phyloP scores from a whole-genome alignment of 2,329 filamentous ascomycete species.

The Camillea tinctor region DNA sequence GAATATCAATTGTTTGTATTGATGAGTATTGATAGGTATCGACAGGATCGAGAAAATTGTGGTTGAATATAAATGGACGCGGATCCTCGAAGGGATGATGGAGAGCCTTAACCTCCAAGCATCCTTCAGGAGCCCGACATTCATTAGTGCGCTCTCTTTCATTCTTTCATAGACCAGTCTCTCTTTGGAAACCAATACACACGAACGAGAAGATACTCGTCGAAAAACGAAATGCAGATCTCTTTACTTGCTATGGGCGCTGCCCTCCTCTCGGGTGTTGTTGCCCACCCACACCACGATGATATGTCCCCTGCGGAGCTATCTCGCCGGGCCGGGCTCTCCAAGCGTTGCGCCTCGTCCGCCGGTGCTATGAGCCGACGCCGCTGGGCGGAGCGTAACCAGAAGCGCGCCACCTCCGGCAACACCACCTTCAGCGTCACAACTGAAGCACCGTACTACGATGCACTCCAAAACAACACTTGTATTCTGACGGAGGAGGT shows the following conservation, averaged over 20 bases:
- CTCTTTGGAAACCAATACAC: neutral
- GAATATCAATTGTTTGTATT: neutral
- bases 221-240: neutral
- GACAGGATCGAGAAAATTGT: neutral
- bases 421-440: slow-evolving; percentile 21
- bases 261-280: slow-evolving; percentile 11
- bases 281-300: slow-evolving; percentile 13
- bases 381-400: slow-evolving; percentile 17
- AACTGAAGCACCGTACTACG: slow-evolving; percentile 20
- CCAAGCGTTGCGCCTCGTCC: slow-evolving; percentile 22
- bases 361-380: slow-evolving; percentile 22
- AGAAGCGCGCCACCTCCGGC: slow-evolving; percentile 14
- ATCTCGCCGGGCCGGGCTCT: slow-evolving; percentile 17
- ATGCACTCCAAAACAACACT: slow-evolving; percentile 19
- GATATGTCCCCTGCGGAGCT: slow-evolving; percentile 16
- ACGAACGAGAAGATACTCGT: neutral
- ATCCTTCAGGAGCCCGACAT: neutral
- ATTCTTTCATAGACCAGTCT: neutral
- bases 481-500: slow-evolving; percentile 18
- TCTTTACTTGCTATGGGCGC: slow-evolving; percentile 16
- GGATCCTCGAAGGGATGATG: neutral
- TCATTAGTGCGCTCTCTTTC: neutral
- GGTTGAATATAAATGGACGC: neutral
- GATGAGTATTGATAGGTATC: too few relatives aligned
- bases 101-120: too few relatives aligned